Conservation (phyloP, 169 alveolate species). For the Besnoitia besnoiti region DNA sequence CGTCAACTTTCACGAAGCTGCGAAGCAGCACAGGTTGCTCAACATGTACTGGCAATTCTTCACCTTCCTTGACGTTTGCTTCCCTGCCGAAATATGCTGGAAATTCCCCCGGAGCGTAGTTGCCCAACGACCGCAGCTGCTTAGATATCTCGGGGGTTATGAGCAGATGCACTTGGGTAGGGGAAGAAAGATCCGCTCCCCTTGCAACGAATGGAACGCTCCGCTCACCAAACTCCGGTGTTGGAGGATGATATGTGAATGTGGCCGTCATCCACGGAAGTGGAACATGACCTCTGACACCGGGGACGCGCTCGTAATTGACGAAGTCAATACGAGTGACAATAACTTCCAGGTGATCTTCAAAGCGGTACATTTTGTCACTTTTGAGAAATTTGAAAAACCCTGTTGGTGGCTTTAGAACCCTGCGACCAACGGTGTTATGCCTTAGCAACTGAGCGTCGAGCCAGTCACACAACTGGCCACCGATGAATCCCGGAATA, state of each 20-base stretch:
- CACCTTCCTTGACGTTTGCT: neutral
- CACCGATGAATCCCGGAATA: neutral
- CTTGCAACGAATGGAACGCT: neutral
- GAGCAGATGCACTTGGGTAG: neutral
- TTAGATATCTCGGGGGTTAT: neutral
- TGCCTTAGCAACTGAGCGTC: neutral
- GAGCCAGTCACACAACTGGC: slow-evolving; percentile 33
- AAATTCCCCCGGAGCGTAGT: neutral
- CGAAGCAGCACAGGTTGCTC: slow-evolving; percentile 28
- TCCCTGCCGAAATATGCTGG: neutral
- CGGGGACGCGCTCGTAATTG: neutral
- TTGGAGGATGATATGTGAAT: neutral
- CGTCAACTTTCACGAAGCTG: neutral
- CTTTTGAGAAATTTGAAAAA: neutral
- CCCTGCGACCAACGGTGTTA: neutral
- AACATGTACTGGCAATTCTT: neutral
- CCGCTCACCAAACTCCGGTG: neutral
- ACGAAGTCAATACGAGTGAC: neutral
- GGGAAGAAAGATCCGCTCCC: neutral
- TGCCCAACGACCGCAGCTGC: neutral
- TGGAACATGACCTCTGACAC: slow-evolving; percentile 4
- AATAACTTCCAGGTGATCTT: neutral
- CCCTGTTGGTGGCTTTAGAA: neutral
- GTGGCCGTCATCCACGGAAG: slow-evolving; percentile 4
- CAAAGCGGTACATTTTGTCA: neutral